A percentile compares a stretch with the other conserved stretches of the same genome.
These are phyloP conservation scores for Cryomyces antarcticus DNA, from an alignment of 495 filamentous ascomycete genomes.

Conservation along the genomic window DNA sequence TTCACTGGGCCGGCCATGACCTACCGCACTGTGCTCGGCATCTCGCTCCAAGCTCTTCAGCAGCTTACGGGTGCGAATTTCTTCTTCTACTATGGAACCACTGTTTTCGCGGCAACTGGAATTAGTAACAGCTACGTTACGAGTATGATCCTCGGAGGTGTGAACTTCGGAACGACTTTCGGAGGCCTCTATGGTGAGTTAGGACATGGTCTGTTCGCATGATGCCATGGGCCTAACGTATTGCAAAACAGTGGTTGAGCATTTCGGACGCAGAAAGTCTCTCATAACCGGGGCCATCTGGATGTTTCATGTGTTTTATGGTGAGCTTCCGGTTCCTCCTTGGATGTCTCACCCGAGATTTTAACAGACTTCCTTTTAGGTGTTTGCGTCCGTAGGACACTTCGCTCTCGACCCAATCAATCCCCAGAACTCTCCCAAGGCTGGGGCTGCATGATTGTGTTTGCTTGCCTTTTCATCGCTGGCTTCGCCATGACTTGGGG, in stretches of 20 bases:
- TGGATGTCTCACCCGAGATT: background rate
- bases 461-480: conserved; percentile 50
- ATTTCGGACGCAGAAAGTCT: conserved; percentile 15
- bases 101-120: conserved; percentile 14
- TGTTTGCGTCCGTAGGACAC: conserved; percentile 19
- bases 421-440: conserved; percentile 30
- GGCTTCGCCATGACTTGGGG: conserved; percentile 38
- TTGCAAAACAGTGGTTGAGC: conserved; percentile 11
- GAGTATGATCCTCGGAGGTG: conserved; percentile 14
- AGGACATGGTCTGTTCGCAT: too few species aligned
- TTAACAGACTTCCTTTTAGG: background rate
- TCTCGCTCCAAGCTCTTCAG: conserved; percentile 50
- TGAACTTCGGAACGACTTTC: conserved; percentile 20
- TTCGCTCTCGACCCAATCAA: conserved; percentile 14
- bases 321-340: background rate
- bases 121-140: conserved; percentile 15
- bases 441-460: conserved; percentile 59
- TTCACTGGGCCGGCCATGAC: conserved; percentile 39
- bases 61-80: conserved; percentile 40
- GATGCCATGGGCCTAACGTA: too few species aligned
- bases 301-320: conserved; percentile 22
- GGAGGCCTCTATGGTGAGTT: conserved; percentile 11
- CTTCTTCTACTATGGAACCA: conserved; percentile 29
- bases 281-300: conserved; percentile 16
- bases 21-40: conserved; percentile 48